Conservation (phyloP, 352 stramenopile genomes). For the Phytophthora tubulina region DNA sequence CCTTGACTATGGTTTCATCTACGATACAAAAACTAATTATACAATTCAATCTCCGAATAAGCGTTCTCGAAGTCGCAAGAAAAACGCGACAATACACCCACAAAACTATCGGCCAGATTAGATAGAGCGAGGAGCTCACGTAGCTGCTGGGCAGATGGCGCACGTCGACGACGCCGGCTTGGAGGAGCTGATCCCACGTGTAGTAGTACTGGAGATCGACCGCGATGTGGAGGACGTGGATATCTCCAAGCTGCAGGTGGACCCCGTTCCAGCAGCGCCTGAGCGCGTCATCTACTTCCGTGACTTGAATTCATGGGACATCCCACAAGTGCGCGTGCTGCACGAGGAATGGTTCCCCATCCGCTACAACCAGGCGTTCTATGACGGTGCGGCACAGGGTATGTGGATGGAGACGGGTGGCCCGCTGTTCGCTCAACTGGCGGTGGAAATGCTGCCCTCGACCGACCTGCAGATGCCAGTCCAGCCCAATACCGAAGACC, state of each 20-base stretch:
- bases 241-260: constrained; percentile 14
- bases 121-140: background rate
- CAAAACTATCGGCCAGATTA: background rate
- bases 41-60: constrained; percentile 5
- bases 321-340: constrained; percentile 90
- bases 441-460: constrained; percentile 59
- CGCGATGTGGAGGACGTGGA: constrained; percentile 12
- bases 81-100: constrained; percentile 19
- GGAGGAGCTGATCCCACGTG: constrained; percentile 22
- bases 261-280: constrained; percentile 3
- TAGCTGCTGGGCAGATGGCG: constrained; percentile 21
- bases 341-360: constrained; percentile 98
- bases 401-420: constrained; percentile 90
- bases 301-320: constrained; percentile 82
- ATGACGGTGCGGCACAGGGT: constrained; percentile 90
- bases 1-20: background rate
- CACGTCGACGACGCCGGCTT: constrained; percentile 15
- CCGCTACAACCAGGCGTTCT: constrained; percentile 96
- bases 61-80: constrained; percentile 19
- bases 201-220: constrained; percentile 39
- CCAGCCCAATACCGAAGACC: constrained; percentile 6
- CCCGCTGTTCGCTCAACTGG: constrained; percentile 91
- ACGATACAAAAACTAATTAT: background rate
- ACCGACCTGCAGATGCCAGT: constrained; percentile 13
- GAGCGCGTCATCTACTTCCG: constrained; percentile 75